Evolutionary conservation across 257 asterid genomes (phyloP).

Genomic region (Agastache rugosa): DNA sequence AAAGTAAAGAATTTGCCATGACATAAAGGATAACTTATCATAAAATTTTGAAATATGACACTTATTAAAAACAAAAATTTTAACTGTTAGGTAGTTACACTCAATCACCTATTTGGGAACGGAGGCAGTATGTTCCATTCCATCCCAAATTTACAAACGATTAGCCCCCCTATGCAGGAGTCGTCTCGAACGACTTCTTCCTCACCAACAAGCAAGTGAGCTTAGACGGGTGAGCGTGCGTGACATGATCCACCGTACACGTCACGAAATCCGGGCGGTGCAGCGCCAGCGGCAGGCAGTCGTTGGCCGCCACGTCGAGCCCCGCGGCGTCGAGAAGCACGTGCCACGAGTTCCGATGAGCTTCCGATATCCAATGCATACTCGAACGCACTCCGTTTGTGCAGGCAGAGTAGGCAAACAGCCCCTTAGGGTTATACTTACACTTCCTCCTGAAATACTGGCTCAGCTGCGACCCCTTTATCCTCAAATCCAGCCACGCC

Average conservation of each 20-base stretch:
- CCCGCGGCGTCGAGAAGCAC: slow-evolving; percentile 69
- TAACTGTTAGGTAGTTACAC: too few relatives aligned
- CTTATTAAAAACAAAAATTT: too few relatives aligned
- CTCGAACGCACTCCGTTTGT: slow-evolving; percentile 55
- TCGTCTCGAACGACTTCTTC: slow-evolving; percentile 61
- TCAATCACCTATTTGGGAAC: too few relatives aligned
- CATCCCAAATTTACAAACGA: background rate
- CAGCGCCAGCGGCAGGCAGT: slow-evolving; percentile 59
- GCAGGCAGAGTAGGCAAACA: slow-evolving; percentile 65
- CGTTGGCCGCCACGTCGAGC: slow-evolving; percentile 46
- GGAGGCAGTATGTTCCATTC: too few relatives aligned
- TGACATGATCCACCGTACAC: slow-evolving; percentile 55
- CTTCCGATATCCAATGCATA: slow-evolving; percentile 92
- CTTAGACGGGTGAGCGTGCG: slow-evolving; percentile 56
- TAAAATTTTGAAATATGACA: too few relatives aligned
- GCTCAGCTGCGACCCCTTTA: slow-evolving; percentile 82
- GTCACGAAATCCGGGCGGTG: slow-evolving; percentile 77
- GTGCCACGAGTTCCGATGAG: slow-evolving; percentile 76
- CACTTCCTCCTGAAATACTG: slow-evolving; percentile 76
- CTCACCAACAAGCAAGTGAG: slow-evolving; percentile 72
- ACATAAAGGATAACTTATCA: too few relatives aligned
- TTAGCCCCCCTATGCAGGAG: background rate
- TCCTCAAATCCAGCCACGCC: slow-evolving; percentile 82
- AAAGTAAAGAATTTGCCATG: too few relatives aligned
- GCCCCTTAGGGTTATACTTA: slow-evolving; percentile 68